A percentile compares a stretch with the other conserved stretches of the same genome.
phyloP scores from a whole-genome alignment of 495 filamentous ascomycete species.

The Neurospora sp. region DNA sequence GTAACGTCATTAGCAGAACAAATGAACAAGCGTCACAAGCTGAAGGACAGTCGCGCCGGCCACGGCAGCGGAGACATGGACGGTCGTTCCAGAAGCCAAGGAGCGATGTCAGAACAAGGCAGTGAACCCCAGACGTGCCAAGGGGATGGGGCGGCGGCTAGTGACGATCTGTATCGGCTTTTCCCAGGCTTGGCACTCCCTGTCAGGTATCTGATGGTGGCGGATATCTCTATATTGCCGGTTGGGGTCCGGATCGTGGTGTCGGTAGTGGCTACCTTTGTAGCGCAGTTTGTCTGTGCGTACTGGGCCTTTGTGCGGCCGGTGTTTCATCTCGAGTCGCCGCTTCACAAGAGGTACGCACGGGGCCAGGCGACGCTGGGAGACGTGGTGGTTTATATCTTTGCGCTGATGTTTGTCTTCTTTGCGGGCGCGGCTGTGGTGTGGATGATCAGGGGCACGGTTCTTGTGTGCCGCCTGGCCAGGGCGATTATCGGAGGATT shows the following conservation, averaged over 20 bases:
- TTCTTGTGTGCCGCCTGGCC: constrained; percentile 5
- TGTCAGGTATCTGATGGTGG: background rate
- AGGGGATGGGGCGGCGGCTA: background rate
- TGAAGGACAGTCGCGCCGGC: background rate
- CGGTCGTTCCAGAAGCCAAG: constrained; percentile 3
- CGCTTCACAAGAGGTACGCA: constrained; percentile 13
- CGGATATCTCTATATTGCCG: background rate
- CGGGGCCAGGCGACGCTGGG: constrained; percentile 9
- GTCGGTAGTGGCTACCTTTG: background rate
- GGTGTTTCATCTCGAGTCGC: constrained; percentile 18
- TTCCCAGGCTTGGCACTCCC: background rate
- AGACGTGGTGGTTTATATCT: constrained; percentile 13
- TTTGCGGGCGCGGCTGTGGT: constrained; percentile 1
- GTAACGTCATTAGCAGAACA: background rate
- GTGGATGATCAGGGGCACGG: constrained; percentile 11
- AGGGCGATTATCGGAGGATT: constrained; percentile 7
- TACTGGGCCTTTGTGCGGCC: constrained; percentile 21
- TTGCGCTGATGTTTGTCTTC: constrained; percentile 16
- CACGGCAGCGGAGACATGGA: constrained; percentile 12
- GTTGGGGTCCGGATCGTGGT: constrained; percentile 1
- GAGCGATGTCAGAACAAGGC: background rate
- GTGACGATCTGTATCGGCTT: background rate
- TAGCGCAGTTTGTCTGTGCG: constrained; percentile 5
- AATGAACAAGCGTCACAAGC: background rate
- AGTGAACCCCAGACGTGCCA: background rate